These are phyloP conservation scores for Phytophthora boehmeriae DNA, from an alignment of 352 stramenopile species.

Conservation along the genomic window DNA sequence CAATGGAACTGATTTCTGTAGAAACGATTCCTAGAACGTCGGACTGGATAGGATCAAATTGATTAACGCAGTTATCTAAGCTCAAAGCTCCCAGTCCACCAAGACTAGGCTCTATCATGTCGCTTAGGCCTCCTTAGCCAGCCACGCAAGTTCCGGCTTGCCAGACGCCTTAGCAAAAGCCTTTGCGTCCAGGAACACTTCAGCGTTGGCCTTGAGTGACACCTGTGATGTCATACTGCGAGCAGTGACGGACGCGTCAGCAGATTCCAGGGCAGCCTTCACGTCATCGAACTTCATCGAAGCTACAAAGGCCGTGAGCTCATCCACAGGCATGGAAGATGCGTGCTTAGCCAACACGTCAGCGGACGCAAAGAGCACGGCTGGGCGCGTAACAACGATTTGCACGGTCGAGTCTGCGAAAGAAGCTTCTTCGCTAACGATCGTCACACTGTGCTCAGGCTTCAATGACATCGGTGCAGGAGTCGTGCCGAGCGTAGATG, in stretches of 20 bases:
- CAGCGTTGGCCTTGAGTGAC: conserved; percentile 57
- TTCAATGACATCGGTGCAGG: conserved; percentile 65
- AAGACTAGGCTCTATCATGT: conserved; percentile 9
- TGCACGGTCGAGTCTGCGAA: conserved; percentile 73
- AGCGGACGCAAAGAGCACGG: conserved; percentile 71
- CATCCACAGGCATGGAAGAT: conserved; percentile 38
- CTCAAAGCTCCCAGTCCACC: background rate
- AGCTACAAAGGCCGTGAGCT: conserved; percentile 68
- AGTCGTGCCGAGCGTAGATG: conserved; percentile 57
- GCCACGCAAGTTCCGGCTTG: conserved; percentile 52
- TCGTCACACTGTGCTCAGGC: conserved; percentile 66
- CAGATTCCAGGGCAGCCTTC: conserved; percentile 51
- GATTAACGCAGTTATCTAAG: conserved; percentile 2
- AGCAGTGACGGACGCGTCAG: conserved; percentile 46
- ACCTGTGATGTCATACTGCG: conserved; percentile 46
- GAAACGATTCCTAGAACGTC: too few species aligned
- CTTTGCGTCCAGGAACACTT: conserved; percentile 83
- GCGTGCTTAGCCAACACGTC: conserved; percentile 54
- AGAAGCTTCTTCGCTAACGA: conserved; percentile 71
- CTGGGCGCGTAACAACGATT: conserved; percentile 70
- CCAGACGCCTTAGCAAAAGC: conserved; percentile 53
- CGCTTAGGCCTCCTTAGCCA: conserved; percentile 36
- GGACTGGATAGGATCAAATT: background rate
- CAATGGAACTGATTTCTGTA: too few species aligned
- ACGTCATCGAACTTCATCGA: conserved; percentile 86